Base-by-base conservation (phyloP, 495 filamentous ascomycete species). In the Neurospora sp. region DNA sequence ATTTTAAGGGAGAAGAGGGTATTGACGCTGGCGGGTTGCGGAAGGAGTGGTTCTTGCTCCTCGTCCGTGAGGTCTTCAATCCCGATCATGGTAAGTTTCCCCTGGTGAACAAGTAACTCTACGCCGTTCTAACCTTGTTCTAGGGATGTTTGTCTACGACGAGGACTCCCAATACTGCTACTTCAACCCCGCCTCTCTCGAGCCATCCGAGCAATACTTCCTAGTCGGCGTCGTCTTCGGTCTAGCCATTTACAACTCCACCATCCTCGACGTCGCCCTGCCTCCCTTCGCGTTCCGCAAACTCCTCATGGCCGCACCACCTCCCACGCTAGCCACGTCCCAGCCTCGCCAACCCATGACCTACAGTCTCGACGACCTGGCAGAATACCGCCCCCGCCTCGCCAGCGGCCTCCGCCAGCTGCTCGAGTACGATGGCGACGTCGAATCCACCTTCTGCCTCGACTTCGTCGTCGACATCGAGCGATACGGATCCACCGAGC, bases 281-380 rank as follows among this genome's bases (percentile, higher is more conserved):
- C 94, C 94, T 5, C 94, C 95, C n/a, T 97, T 97, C 79, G 91
- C 91, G 2, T 98, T 97, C 80, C 90, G 93, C 75, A 97, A 97
- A 81, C 84, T 97, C 38, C 85, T 97, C 62, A 90, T 92, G 20
- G 87, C 91, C 20, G 91, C 90, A 7, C 91, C 92, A 8, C 81
- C 83, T 18, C 83, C 86, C 9, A 83, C 81, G 38, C 84, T 83
- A 11, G 83, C 88, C 16, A 84, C 85, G 71, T 86, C 86, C 35
- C 88, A 88, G 41, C 84, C 85, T 12, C 89, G 90, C 23, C 88
- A 88, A 14, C 82, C 83, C 4, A 90, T 92, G 84, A 89, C 86
- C 48, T 92, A 92, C 78, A 92, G 89, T 6, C 82, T 98, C 35
- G 91, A 94, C 40, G 95, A 97, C 80, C 88, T 97, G 23, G 92